Base-by-base conservation (phyloP, 2,329 filamentous ascomycete species). In the Neocucurbitaria cava region DNA sequence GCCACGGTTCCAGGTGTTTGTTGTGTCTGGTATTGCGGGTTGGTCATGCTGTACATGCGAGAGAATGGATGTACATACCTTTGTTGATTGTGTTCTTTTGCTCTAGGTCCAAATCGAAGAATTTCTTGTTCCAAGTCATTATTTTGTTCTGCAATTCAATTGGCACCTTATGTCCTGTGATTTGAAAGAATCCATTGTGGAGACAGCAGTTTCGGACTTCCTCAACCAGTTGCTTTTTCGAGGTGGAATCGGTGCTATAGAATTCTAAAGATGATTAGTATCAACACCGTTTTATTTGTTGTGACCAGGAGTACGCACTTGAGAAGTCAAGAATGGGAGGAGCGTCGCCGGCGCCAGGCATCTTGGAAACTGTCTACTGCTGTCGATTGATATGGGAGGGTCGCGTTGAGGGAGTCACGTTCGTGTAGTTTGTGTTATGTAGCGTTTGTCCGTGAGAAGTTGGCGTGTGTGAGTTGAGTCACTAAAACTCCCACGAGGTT, bases 121-220 rank as follows among this genome's bases (percentile, higher is more conserved):
- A 79, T 10, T 71, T 67, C 47, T 76, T 76, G 17, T 74, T 73
- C 57, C 72, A 75, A 7, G 62, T 31, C 67, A 81, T 73, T 10
- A 79, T 72, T 6, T 64, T 62, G 2, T 72, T 60, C 47, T 79
- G 77, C 2, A 80, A 56, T 1, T 73, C 65, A 7, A 71, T 39
- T 1, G 78, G 73, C 5, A 81, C 71, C 1, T 70, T 64, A 47
- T 80, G 78, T 24, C 75, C 75, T 2, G 71, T 75, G 55, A 81
- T 78, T 50, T 81, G 78, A 62, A 81, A 81, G 64, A 81, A 81
- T 18, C 79, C 79, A 64, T 73, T 72, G 54, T 71, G 64, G 15
- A 69, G 50, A 52, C 72, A 75, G 52, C 66, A 71, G 18, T 68
- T 58, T 17, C 65, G 59, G 13, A 75, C 65, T 35, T 70, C 54